Conservation (phyloP, 768 basidiomycete genomes). For the Russula olivacea region DNA sequence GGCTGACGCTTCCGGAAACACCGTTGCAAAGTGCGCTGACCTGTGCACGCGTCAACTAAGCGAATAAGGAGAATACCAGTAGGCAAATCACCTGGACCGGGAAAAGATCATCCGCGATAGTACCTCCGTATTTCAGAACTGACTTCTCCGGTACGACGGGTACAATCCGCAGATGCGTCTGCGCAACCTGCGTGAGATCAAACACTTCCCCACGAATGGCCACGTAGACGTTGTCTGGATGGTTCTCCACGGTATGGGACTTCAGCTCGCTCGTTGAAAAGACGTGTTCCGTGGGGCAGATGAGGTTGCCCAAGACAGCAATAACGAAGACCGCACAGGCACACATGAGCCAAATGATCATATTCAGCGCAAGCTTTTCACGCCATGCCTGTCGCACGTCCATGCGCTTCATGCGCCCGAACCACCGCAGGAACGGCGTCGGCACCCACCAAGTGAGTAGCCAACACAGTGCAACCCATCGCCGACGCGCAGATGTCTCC, state of each 20-base stretch:
- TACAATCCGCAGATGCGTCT: conserved; percentile 61
- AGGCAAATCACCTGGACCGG: conserved; percentile 71
- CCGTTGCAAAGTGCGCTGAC: conserved; percentile 93
- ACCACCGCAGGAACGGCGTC: conserved; percentile 52
- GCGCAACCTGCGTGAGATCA: conserved; percentile 65
- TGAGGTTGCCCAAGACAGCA: conserved; percentile 75
- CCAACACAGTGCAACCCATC: conserved; percentile 88
- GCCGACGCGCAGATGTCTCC: conserved; percentile 70
- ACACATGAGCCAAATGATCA: conserved; percentile 94
- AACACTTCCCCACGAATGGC: conserved; percentile 93
- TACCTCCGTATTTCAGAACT: conserved; percentile 80
- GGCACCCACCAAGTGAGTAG: conserved; percentile 92
- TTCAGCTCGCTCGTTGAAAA: conserved; percentile 74
- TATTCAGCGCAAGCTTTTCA: conserved; percentile 91
- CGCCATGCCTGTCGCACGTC: conserved; percentile 97
- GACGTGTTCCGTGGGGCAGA: conserved; percentile 93
- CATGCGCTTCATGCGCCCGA: conserved; percentile 90
- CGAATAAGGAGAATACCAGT: not conserved
- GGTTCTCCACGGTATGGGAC: conserved; percentile 54
- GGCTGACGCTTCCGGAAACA: conserved; percentile 65
- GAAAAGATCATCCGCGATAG: conserved; percentile 69
- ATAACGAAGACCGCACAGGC: conserved; percentile 90
- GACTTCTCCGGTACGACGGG: conserved; percentile 68
- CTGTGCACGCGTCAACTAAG: conserved; percentile 34
- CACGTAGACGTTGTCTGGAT: conserved; percentile 72